Evolutionary conservation across 257 asterid species (phyloP), one percentile per base, ranked within the genome.

Genomic region (Paraleonurus japonicus): DNA sequence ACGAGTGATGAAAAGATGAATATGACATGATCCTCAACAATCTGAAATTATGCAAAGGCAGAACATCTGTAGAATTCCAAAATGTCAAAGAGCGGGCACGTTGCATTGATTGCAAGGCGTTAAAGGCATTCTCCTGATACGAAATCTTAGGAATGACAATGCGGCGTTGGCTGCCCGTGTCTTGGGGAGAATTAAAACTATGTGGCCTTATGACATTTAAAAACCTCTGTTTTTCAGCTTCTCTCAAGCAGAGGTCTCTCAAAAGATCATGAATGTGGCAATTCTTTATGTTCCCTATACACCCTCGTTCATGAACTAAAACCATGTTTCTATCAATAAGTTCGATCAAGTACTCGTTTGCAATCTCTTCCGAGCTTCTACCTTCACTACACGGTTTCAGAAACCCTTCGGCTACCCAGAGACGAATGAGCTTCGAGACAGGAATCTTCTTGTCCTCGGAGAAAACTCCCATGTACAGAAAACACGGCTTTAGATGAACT

Each of bases 341-440:
- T 4, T 57, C 74, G 0, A 23, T 15, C 1, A 69, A 24, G 54
- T 69, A 37, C 19, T 15, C 45, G 5, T 24, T 11, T 1, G 64
- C 73, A 2, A 2, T 7, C 19, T n/a, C 20, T 32, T 68, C 53
- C 64, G 32, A 68, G 7, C 35, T 19, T 20, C 4, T 68, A 2
- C 35, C n/a, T n/a, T n/a, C 73, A 11, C 37, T 39, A 15, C 10
- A 4, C 2, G 67, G 74, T 57, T 57, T 57, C 1, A 69, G 43
- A 69, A 69, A 69, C 11, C 74, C 74, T n/a, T 69, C 74, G 1
- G 74, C 30, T 37, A 69, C 66, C 74, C 66, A 69, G 2, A 69
- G 6, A 3, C 59, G 27, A 4, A 24, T 0, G 15, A 57, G 66
- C 51, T 28, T 23, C 3, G 66, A 55, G 66, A 57, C 30, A 5